A percentile compares a stretch with the other conserved stretches of the same genome.
Conservation (phyloP, 2,329 filamentous ascomycete genomes). For the Colletotrichum sp. region DNA sequence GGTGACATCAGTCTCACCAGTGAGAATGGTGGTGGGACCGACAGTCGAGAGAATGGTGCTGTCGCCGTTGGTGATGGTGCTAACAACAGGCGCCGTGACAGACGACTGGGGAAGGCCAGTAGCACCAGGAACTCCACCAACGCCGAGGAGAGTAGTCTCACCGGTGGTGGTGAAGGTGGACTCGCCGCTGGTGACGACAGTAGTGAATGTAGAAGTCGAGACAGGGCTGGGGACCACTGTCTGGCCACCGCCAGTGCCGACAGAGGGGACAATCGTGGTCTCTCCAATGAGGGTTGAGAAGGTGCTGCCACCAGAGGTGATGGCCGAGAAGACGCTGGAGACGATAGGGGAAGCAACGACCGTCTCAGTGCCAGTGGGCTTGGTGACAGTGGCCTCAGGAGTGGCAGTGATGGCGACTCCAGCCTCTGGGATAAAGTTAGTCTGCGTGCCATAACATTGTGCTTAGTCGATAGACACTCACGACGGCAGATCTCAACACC, state of each 20-base stretch:
- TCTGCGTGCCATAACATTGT: background rate
- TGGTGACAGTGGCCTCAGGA: conserved; percentile 26
- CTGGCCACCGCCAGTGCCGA: background rate
- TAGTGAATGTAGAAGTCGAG: conserved; percentile 32
- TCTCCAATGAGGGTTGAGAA: conserved; percentile 37
- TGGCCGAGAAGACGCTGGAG: conserved; percentile 19
- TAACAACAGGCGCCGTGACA: conserved; percentile 19
- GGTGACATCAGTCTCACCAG: conserved; percentile 24
- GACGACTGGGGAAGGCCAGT: background rate
- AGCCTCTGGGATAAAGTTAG: background rate
- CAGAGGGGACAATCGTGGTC: conserved; percentile 3
- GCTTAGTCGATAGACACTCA: conserved; percentile 25
- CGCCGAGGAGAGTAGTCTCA: conserved; percentile 29
- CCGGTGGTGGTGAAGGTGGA: conserved; percentile 29
- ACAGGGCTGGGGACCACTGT: conserved; percentile 30
- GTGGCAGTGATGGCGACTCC: conserved; percentile 21
- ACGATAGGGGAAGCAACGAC: conserved; percentile 6
- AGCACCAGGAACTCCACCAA: conserved; percentile 10
- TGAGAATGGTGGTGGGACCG: conserved; percentile 27
- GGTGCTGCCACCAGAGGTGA: conserved; percentile 38
- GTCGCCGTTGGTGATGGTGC: conserved; percentile 11
- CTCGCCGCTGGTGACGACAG: conserved; percentile 24
- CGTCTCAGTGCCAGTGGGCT: conserved; percentile 9
- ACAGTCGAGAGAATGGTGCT: conserved; percentile 11
- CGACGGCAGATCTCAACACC: conserved; percentile 43